phyloP scores from a whole-genome alignment of 2,329 filamentous ascomycete species.

The Colletotrichum scovillei region DNA sequence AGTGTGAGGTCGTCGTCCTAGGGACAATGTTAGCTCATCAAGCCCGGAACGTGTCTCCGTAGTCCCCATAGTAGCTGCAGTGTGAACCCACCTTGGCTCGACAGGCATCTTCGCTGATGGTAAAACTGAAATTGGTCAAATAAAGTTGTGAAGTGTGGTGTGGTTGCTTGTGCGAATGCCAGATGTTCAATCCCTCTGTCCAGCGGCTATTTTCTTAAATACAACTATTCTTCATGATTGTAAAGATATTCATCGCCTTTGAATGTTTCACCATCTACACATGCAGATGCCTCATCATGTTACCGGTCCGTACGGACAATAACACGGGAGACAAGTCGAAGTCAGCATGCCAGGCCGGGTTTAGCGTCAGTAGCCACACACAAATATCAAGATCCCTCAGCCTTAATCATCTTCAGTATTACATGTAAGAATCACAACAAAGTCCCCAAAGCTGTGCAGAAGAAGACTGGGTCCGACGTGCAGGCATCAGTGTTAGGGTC shows the following conservation, averaged over 20 bases:
- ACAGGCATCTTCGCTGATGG: not conserved
- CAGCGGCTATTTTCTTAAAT: not conserved
- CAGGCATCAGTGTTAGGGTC: not conserved
- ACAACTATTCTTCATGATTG: not conserved
- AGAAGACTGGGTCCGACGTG: not conserved
- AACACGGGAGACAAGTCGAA: not conserved
- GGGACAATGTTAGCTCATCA: not conserved
- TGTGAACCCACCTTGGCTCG: not conserved
- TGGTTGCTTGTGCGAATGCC: not conserved
- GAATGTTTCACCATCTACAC: not conserved
- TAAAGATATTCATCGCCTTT: not conserved
- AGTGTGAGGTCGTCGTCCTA: not conserved
- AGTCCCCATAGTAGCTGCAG: not conserved
- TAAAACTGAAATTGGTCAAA: not conserved
- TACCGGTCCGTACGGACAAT: not conserved
- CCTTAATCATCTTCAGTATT: not conserved
- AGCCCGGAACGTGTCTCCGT: not conserved
- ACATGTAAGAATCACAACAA: not conserved
- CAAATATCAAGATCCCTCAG: not conserved
- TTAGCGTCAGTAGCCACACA: not conserved
- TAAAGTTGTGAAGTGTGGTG: not conserved
- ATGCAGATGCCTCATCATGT: not conserved
- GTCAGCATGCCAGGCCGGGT: not conserved
- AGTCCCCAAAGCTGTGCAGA: not conserved
- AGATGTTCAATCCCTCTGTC: not conserved